Conservation (phyloP, 768 basidiomycete species). For the Calocybe indica region DNA sequence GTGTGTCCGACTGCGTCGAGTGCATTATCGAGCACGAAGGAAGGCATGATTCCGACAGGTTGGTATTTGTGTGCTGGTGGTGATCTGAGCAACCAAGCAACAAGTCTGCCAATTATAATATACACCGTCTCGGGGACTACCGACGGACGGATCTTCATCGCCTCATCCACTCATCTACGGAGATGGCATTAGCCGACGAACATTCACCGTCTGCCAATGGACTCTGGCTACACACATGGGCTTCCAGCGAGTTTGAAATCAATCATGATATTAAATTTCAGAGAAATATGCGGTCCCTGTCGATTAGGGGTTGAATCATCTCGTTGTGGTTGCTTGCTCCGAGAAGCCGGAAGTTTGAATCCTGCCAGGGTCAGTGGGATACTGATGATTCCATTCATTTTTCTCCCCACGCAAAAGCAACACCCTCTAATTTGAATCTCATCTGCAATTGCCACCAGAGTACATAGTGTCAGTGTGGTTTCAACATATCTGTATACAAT, state of each 20-base stretch:
- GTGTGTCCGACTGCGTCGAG: constrained; percentile 88
- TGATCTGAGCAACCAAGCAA: constrained; percentile 1
- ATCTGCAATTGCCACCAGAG: neutral
- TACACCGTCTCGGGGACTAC: constrained; percentile 6
- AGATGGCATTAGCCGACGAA: neutral
- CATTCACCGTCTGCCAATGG: neutral
- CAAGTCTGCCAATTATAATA: constrained; percentile 6
- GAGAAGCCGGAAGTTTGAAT: constrained; percentile 21
- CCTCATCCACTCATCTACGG: neutral
- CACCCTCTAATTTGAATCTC: neutral
- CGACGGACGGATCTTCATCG: constrained; percentile 12
- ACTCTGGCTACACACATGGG: neutral
- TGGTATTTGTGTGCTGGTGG: constrained; percentile 4
- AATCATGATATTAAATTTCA: neutral
- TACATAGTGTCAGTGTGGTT: neutral
- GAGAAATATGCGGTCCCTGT: constrained; percentile 8
- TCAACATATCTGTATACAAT: constrained; percentile 31
- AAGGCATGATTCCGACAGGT: constrained; percentile 18
- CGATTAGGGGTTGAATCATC: constrained; percentile 19
- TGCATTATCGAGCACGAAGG: constrained; percentile 66
- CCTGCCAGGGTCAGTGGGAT: constrained; percentile 15
- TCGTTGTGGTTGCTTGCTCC: constrained; percentile 16
- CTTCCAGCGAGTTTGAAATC: neutral
- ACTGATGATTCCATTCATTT: neutral
- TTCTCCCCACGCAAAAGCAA: neutral